Conservation (phyloP, 2,329 filamentous ascomycete species). For the Ophiostoma novo-ulmi region DNA sequence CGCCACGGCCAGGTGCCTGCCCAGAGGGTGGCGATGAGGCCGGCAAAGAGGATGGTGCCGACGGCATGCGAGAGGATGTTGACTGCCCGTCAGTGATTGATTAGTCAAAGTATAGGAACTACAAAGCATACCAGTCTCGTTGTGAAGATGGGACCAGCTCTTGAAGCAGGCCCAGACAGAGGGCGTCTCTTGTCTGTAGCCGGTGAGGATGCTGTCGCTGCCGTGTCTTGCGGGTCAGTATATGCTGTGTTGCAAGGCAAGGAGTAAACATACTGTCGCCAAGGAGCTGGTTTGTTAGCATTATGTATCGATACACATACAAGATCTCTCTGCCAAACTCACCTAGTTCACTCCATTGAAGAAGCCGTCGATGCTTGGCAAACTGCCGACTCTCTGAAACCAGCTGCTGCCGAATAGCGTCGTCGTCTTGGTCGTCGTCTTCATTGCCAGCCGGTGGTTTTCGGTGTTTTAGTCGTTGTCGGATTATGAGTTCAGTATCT, state of each 20-base stretch:
- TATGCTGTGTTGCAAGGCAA: neutral
- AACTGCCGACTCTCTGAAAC: neutral
- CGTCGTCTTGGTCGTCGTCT: neutral
- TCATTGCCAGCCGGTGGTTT: neutral
- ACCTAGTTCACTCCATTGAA: neutral
- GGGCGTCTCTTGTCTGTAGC: slow-evolving; percentile 8
- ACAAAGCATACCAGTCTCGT: neutral
- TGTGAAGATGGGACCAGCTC: neutral
- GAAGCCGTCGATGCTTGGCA: neutral
- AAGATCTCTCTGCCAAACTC: neutral
- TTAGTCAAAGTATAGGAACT: neutral
- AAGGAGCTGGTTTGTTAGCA: neutral
- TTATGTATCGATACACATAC: neutral
- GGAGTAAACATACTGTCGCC: slow-evolving; percentile 1
- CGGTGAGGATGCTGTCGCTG: slow-evolving; percentile 2
- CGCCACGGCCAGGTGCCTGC: neutral
- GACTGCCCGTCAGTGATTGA: neutral
- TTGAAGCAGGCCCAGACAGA: neutral
- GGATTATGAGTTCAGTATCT: neutral
- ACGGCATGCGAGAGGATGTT: neutral
- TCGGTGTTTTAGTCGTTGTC: neutral
- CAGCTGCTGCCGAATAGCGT: neutral
- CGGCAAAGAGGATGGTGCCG: neutral
- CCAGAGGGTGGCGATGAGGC: neutral
- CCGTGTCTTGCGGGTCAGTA: neutral